A percentile compares a stretch with the other conserved stretches of the same genome.
Evolutionary conservation across 176 grass and related monocot genomes (phyloP).

Genomic region (Phoenix roebelenii): DNA sequence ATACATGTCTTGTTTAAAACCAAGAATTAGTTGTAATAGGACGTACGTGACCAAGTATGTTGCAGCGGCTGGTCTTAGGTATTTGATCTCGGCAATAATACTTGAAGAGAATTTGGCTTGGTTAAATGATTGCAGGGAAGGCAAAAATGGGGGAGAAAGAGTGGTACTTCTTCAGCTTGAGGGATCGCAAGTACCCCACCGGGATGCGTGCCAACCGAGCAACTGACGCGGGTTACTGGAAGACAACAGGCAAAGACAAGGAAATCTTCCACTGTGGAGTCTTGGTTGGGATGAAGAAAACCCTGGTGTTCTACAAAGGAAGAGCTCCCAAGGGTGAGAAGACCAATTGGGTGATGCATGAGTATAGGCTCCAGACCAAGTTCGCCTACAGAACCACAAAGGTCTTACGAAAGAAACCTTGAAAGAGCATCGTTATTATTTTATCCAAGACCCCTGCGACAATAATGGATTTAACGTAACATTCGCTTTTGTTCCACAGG

Average conservation of each 20-base stretch:
- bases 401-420: neutral
- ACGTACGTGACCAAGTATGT: too few species aligned
- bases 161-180: slow-evolving; percentile 32
- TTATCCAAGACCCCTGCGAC: too few species aligned
- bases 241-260: slow-evolving; percentile 25
- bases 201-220: slow-evolving; percentile 19
- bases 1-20: too few species aligned
- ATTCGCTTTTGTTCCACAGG: neutral
- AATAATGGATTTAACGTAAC: too few species aligned
- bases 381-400: slow-evolving; percentile 4
- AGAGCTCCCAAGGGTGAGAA: slow-evolving; percentile 27
- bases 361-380: slow-evolving; percentile 19
- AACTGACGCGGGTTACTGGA: slow-evolving; percentile 20
- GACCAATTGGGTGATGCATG: slow-evolving; percentile 24
- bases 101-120: too few species aligned
- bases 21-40: too few species aligned
- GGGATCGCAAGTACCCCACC: slow-evolving; percentile 21
- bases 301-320: slow-evolving; percentile 24
- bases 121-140: slow-evolving; percentile 6
- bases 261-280: slow-evolving; percentile 18
- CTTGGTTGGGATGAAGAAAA: slow-evolving; percentile 24
- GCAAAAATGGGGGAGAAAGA: slow-evolving; percentile 27
- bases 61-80: too few species aligned
- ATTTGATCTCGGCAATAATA: too few species aligned
- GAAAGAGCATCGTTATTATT: too few species aligned